Evolutionary conservation across 768 basidiomycete genomes (phyloP).

Genomic region (Kwoniella bestiolae): DNA sequence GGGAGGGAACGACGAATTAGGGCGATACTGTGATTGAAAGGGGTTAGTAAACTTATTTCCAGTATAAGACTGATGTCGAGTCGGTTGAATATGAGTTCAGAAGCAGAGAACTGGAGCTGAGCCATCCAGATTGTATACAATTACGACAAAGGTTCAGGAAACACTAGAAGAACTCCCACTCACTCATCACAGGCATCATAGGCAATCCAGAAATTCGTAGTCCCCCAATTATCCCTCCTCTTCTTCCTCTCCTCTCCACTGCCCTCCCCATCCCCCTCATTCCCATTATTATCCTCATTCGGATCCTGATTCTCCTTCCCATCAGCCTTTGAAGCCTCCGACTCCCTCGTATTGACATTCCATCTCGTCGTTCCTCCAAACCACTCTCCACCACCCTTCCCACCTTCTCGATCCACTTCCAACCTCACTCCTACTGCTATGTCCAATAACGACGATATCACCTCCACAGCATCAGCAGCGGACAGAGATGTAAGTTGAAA

Average conservation of each 20-base stretch:
- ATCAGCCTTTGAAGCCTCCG: slow-evolving; percentile 54
- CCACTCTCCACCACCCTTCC: slow-evolving; percentile 92
- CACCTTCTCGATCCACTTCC: slow-evolving; percentile 89
- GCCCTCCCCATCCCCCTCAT: slow-evolving; percentile 28
- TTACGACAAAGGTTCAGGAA: too few species aligned
- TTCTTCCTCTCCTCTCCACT: slow-evolving; percentile 57
- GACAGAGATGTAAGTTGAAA: slow-evolving; percentile 85
- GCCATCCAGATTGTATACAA: too few species aligned
- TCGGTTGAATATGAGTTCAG: too few species aligned
- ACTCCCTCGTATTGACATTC: slow-evolving; percentile 64
- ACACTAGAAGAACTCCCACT: slow-evolving; percentile 55
- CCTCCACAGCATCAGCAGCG: slow-evolving; percentile 92
- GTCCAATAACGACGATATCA: slow-evolving; percentile 81
- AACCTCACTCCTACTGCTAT: slow-evolving; percentile 87
- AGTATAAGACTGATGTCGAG: too few species aligned
- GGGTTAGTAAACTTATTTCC: too few species aligned
- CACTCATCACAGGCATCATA: slow-evolving; percentile 90
- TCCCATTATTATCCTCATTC: slow-evolving; percentile 25
- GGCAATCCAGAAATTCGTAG: slow-evolving; percentile 91
- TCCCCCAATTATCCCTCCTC: slow-evolving; percentile 70
- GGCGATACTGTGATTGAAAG: not conserved
- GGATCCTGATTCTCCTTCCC: slow-evolving; percentile 51
- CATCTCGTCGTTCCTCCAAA: slow-evolving; percentile 83
- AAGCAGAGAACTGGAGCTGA: too few species aligned
- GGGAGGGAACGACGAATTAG: slow-evolving; percentile 75